Evolutionary conservation across 768 basidiomycete species (phyloP), one percentile per base, ranked within the genome.

Genomic region (Termitomyces sp.): DNA sequence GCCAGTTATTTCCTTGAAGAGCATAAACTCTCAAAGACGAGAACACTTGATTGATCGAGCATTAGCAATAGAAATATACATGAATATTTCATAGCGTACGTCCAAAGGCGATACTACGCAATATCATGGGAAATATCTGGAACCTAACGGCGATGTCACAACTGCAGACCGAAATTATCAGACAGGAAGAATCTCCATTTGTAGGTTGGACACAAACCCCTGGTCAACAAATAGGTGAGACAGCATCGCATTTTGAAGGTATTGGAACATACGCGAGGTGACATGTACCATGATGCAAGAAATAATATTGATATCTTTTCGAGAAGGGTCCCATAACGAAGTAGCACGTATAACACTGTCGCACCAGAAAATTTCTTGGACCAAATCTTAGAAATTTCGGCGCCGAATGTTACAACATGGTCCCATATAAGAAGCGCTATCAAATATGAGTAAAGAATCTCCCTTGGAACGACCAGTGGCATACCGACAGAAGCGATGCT

Each of bases 201-300:
- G 24, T 28, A 28, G 24, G 53, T 11, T n/a, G 18, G 39, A 18
- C n/a, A 50, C 60, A 9, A 32, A 61, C 60, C 60, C 60, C 60
- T 61, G 18, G 18, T 15, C n/a, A 35, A 50, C 16, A 35, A 22
- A 18, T 40, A 32, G 16, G 12, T 38, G 35, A 55, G 38, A 32
- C 2, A 24, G 16, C 16, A 39, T 28, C 24, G 16, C 11, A 40
- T 55, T 28, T 8, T 24, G 9, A 7, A n/a, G 22, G 6, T 53
- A 48, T 55, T 40, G 20, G 28, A n/a, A 63, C 71, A 55, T 65
- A 74, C 73, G 28, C 65, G 62, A 28, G 70, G 71, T 35, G 71
- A 69, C 61, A 74, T 67, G 49, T 71, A 70, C 73, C 70, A 74
- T 28, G 73, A 74, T 1, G 73, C 71, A 18, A 74, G 70, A 18